Base-by-base conservation (phyloP, 345 rosid species). In the Clausena lansium region DNA sequence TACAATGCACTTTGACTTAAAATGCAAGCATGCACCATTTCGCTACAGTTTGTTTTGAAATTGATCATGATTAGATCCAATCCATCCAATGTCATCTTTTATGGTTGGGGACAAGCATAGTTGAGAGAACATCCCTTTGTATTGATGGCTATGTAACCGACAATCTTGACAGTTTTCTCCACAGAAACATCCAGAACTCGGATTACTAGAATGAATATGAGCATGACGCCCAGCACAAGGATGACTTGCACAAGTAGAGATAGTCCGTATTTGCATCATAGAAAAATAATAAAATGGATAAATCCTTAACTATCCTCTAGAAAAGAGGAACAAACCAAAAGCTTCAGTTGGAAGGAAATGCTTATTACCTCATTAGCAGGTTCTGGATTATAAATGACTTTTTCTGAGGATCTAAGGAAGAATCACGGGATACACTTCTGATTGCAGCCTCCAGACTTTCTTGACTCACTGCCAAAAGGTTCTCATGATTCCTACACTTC, bases 381-480 rank as follows among this genome's bases (percentile, higher is more conserved):
- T 89, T 88, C 80, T 94, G 97, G 74, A 88, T 91, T 70, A 91
- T 80, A 66, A 69, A 84, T 45, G 92, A 85, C 80, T 92, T 90
- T 85, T 87, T 83, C 68, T 81, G 86, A 71, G 90, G 84, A 83
- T 91, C 94, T 14, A 92, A 62, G 32, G 92, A 77, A 77, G 92
- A 74, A 77, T 94, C 98, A 19, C 86, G 83, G 24, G 91, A 94
- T 59, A 90, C 91, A 77, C 89, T 92, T 82, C 91, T 82, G 54
- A 92, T 80, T 76, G 88, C 91, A 75, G 91, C 85, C 76, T 89
- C 92, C 54, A 92, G 86, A 81, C 89, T 90, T 66, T 89, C 89
- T 81, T 89, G 95, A 85, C 83, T 88, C 81, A 85, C 84, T 58
- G 85, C 36, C 61, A 80, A 50, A 73, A 88, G 74, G 45, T 67